These are phyloP conservation scores for Rhynchosporium graminicola DNA, from an alignment of 2,329 filamentous ascomycete genomes.

Conservation along the genomic window DNA sequence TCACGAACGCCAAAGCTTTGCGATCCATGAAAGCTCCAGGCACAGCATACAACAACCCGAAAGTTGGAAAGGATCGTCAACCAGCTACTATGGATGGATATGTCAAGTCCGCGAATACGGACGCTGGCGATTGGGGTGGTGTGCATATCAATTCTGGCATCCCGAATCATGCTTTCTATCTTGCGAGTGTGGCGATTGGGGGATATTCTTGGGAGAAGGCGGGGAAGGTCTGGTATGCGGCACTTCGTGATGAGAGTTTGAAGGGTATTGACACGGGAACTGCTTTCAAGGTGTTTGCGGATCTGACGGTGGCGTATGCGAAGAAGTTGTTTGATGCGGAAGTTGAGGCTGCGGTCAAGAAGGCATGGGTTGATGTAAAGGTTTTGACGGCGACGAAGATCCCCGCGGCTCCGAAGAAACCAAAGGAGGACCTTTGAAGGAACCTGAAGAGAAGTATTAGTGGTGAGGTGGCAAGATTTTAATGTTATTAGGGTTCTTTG, in stretches of 20 bases:
- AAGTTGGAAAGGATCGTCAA: conserved; percentile 56
- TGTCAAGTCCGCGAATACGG: conserved; percentile 40
- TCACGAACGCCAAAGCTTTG: conserved; percentile 51
- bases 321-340: conserved; percentile 17
- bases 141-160: conserved; percentile 59
- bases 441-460: background rate
- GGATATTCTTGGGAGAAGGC: conserved; percentile 49
- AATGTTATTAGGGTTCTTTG: background rate
- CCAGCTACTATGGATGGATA: conserved; percentile 50
- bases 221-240: conserved; percentile 34
- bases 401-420: conserved; percentile 4
- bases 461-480: background rate
- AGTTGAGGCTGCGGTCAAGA: conserved; percentile 9
- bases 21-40: conserved; percentile 57
- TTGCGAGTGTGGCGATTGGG: conserved; percentile 49
- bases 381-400: conserved; percentile 1
- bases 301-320: conserved; percentile 18
- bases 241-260: conserved; percentile 16
- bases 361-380: conserved; percentile 21
- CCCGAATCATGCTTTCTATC: conserved; percentile 58
- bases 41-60: conserved; percentile 53
- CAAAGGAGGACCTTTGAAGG: conserved; percentile 6
- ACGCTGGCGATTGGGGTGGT: conserved; percentile 49
- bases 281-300: conserved; percentile 18
- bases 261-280: conserved; percentile 2